Base-by-base conservation (phyloP, 2,329 filamentous ascomycete genomes). In the Cytospora chrysosperma region DNA sequence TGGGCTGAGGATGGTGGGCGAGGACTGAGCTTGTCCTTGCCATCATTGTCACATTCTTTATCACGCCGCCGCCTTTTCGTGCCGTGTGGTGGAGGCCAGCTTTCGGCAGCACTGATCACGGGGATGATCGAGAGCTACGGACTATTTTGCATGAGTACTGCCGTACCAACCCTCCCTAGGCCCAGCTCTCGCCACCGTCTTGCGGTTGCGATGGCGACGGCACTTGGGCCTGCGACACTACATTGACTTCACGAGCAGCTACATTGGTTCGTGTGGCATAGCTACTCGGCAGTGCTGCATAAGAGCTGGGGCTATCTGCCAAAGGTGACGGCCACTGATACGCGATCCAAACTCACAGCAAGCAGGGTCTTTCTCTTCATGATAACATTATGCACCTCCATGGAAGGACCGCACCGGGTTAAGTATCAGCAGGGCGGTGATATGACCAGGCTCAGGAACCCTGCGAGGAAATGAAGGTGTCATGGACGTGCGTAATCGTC, bases 1-100 rank as follows among this genome's bases (percentile, higher is more conserved):
- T 15, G 74, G 76, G 19, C 72, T 76, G 19, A 72, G 75, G 12
- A 72, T 73, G n/a, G 72, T 76, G 1, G 72, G 73, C 1, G 73
- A 73, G 49, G 74, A 72, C 55, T 76, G 72, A 74, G 34, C 53
- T 24, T 1, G 7, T 21, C 15, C 26, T 24, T 34, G 59, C 47
- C 10, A 27, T 50, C 40, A 21, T 21, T 5, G 24, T 13, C 7
- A 47, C n/a, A 47, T n/a, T 24, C 9, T 4, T 47, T 24, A 13
- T 13, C 21, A 24, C 12, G n/a, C 21, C 43, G 43, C n/a, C 7
- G 21, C 43, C 3, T 4, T 47, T 24, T 19, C 4, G n/a, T 40
- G 43, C 43, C 19, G 24, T 47, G 43, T n/a, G 7, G 24, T 13
- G 43, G n/a, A 24, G n/a, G 43, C 5, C 43, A 24, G 4, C 43